Percentiles rank a stretch among this genome's conserved stretches.
These are phyloP conservation scores for Aphanomyces invadans DNA, from an alignment of 352 stramenopile species.

Conservation along the genomic window DNA sequence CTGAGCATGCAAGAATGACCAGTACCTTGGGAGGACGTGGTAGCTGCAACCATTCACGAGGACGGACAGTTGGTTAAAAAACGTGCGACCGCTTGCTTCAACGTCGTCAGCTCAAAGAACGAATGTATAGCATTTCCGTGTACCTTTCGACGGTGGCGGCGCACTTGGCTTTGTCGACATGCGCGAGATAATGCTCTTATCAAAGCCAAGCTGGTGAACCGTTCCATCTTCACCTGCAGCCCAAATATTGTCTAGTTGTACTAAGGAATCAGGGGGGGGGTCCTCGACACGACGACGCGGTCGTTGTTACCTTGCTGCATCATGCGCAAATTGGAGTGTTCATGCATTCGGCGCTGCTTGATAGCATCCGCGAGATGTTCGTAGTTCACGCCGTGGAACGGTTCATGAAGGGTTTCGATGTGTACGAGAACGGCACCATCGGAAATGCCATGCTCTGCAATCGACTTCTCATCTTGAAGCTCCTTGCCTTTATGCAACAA, in stretches of 20 bases:
- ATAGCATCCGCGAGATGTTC: conserved; percentile 72
- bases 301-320: conserved; percentile 51
- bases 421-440: conserved; percentile 76
- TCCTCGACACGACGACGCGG: neutral
- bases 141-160: conserved; percentile 8
- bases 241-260: conserved; percentile 76
- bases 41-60: conserved; percentile 78
- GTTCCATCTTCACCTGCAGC: conserved; percentile 67
- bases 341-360: conserved; percentile 63
- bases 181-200: conserved; percentile 76
- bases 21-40: conserved; percentile 62
- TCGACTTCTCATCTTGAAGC: conserved; percentile 77
- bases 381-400: conserved; percentile 84
- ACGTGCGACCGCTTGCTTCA: conserved; percentile 40
- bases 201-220: conserved; percentile 68
- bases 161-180: conserved; percentile 46
- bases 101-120: neutral
- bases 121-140: neutral
- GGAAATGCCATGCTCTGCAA: conserved; percentile 63
- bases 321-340: conserved; percentile 77
- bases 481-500: conserved; percentile 83
- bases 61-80: conserved; percentile 85
- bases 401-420: conserved; percentile 75
- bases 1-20: too few relatives aligned
- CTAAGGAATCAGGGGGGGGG: neutral